Base-by-base conservation (phyloP, 805 yeast genomes). In the Priceomyces melissophilus region DNA sequence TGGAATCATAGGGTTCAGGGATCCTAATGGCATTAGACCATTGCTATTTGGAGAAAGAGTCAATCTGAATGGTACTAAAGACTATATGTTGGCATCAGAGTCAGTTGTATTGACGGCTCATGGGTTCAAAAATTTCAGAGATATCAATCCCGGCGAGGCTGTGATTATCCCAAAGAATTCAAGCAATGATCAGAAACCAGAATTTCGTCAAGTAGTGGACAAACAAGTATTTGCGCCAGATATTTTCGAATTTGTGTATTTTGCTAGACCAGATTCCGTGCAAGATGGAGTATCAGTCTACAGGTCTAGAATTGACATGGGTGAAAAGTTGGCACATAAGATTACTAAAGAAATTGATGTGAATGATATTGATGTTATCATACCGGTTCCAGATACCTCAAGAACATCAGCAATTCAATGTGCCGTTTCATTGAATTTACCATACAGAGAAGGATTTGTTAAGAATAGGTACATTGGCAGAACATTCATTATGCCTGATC, bases 331-430 rank as follows among this genome's bases (percentile, higher is more conserved):
- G 42, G 99, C 98, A 4, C 67, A 75, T 38, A 84, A 81, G 55
- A 84, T 93, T 47, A 50, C 61, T 20, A 46, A 59, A 14, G 71
- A 77, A 43, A 50, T 57, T 16, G 68, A 67, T 12, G 46, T 49
- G 43, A 45, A 51, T 33, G 78, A 78, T 45, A 83, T 93, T 41
- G 99, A 93, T 55, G 99, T 91, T 35, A 96, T 93, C 30, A 87
- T 93, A 43, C 97, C 99, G 2, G 99, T 93, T 10, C 99, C 99
- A 9, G 99, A 93, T 62, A 93, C 99, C 6, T 83, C 98, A n/a
- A 79, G 98, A 65, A 90, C 95, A 32, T 83, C 96, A 15, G 98
- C 98, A 1, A 66, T 90, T 45, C 93, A 93, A 59, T 84, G 96
- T 65, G 91, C 98, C 1, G 90, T 85, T 29, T 72, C 81, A 36